Percentiles rank a stretch among this genome's conserved stretches.
Conservation (phyloP, 2,329 filamentous ascomycete species). For the Aspergillus flavus region DNA sequence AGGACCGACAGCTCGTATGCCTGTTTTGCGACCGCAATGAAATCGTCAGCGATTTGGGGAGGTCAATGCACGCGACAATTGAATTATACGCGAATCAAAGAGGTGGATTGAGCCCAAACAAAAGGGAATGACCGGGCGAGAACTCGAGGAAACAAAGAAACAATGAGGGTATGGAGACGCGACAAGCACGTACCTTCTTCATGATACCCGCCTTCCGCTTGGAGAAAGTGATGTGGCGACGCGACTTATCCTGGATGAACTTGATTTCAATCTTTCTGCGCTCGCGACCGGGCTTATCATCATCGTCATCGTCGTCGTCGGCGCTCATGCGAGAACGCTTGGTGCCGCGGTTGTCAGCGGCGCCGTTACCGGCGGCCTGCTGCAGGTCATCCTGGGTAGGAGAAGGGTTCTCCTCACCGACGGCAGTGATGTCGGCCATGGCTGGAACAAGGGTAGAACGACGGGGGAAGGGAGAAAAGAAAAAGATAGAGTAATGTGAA, state of each 20-base stretch:
- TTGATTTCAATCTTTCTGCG: constrained; percentile 99
- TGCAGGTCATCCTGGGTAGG: constrained; percentile 73
- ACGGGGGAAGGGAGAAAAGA: constrained; percentile 12
- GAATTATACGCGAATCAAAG: not conserved
- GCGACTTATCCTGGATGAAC: constrained; percentile 99
- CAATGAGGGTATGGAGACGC: constrained; percentile 19
- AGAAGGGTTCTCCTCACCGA: constrained; percentile 73
- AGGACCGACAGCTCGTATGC: constrained; percentile 97
- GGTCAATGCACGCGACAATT: constrained; percentile 6
- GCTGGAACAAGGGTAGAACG: constrained; percentile 19
- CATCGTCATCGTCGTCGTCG: constrained; percentile 96
- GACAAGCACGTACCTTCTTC: constrained; percentile 80
- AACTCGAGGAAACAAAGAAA: constrained; percentile 6
- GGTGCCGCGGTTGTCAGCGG: constrained; percentile 75
- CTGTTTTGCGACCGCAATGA: constrained; percentile 51
- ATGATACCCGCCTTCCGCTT: constrained; percentile 99
- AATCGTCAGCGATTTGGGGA: constrained; percentile 16
- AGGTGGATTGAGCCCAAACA: not conserved
- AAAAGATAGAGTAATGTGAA: constrained; percentile 14
- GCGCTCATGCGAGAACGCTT: constrained; percentile 82
- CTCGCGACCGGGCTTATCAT: constrained; percentile 96
- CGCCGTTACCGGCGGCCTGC: constrained; percentile 66
- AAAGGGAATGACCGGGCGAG: not conserved
- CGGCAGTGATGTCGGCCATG: constrained; percentile 80
- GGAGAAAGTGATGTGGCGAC: constrained; percentile 98